Evolutionary conservation across 2,329 filamentous ascomycete genomes (phyloP), one percentile per base, ranked within the genome.

Genomic region (Trichophyton simii): DNA sequence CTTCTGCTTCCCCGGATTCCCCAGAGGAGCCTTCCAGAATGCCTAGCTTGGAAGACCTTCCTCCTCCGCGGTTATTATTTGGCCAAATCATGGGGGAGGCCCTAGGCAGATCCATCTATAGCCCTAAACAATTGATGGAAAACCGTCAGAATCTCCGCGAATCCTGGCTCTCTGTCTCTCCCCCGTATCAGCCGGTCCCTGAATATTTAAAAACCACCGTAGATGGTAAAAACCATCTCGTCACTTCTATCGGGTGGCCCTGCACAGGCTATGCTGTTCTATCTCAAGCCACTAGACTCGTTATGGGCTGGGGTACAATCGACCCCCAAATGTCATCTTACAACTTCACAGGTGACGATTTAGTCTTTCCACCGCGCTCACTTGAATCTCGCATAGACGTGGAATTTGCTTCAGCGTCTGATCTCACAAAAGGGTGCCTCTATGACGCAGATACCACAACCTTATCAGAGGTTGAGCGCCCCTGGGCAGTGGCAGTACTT

Each of bases 181-280:
- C 67, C 36, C 68, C 63, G 57, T 76, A 78, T 58, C 73, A 75
- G 42, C 82, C 83, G 0, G 73, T 79, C 20, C 65, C 71, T 2
- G 76, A 78, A 25, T 87, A 85, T 66, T 84, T 82, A 62, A 73
- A 72, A 4, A 73, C 75, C 0, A 68, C 77, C 7, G 67, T 70
- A 31, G 66, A 73, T 46, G 57, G 66, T 9, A 66, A 71, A 2
- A 73, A 76, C 18, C 66, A 71, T 6, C 72, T 73, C 41, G 76
- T 75, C 20, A 86, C 83, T 0, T 68, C 75, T 0, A 77, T 84
- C 70, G 85, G 85, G 9, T 87, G 85, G 85, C 85, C 85, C 0
- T 80, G 79, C n/a, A 80, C 83, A 65, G 76, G 78, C 20, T 84
- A 79, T 65, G 71, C 86, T 38, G 81, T 84, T 65, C 77, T 85